Percentiles rank a stretch among this genome's conserved stretches.
phyloP scores from a whole-genome alignment of 805 yeast species.

The Nakazawaea molendinolei region DNA sequence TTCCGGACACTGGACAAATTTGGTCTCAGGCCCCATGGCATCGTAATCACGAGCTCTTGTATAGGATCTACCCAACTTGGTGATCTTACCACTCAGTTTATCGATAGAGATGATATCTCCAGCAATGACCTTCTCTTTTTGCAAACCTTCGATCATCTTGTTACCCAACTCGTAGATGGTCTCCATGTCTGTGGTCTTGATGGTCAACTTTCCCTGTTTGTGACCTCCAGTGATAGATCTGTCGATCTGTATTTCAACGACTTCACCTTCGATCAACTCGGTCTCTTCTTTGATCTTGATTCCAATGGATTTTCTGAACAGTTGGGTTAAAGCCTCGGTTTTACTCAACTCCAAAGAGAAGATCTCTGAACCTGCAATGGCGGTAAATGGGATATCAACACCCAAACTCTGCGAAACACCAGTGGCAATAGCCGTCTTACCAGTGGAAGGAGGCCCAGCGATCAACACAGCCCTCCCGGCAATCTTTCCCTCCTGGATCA shows the following conservation, averaged over 20 bases:
- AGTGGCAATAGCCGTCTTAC: slow-evolving; percentile 97
- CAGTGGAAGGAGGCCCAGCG: slow-evolving; percentile 99
- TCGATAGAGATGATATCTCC: slow-evolving; percentile 97
- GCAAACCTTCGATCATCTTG: slow-evolving; percentile 89
- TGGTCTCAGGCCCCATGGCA: slow-evolving; percentile 97
- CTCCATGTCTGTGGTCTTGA: slow-evolving; percentile 97
- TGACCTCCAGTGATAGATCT: slow-evolving; percentile 95
- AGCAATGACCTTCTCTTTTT: slow-evolving; percentile 91
- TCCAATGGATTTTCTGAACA: slow-evolving; percentile 93
- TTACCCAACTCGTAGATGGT: slow-evolving; percentile 93
- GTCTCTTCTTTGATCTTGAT: slow-evolving; percentile 94
- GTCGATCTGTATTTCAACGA: slow-evolving; percentile 92
- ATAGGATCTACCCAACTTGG: slow-evolving; percentile 92
- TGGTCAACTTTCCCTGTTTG: slow-evolving; percentile 95
- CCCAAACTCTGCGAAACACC: slow-evolving; percentile 75
- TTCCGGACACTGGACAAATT: slow-evolving; percentile 96
- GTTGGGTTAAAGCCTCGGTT: slow-evolving; percentile 95
- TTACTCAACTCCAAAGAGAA: slow-evolving; percentile 88
- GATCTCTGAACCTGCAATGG: slow-evolving; percentile 90
- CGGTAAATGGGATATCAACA: slow-evolving; percentile 86
- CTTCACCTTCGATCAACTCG: slow-evolving; percentile 97
- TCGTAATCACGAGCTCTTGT: slow-evolving; percentile 96
- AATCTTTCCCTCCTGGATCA: slow-evolving; percentile 90
- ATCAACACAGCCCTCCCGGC: slow-evolving; percentile 94
- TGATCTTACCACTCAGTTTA: slow-evolving; percentile 89